Base-by-base conservation (phyloP, 345 rosid species). In the Eucalyptus rudis region DNA sequence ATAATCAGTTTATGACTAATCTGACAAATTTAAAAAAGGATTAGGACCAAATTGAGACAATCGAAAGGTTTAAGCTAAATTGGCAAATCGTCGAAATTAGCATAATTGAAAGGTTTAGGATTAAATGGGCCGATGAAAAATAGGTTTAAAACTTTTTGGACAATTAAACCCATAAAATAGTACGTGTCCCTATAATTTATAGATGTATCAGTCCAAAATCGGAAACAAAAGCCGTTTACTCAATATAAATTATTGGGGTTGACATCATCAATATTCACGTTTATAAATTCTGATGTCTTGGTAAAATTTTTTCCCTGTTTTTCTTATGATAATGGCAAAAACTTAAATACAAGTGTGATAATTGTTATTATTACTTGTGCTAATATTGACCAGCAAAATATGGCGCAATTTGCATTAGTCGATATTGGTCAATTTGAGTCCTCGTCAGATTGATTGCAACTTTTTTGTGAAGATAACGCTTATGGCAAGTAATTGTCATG, bases 21-120 rank as follows among this genome's bases (percentile, higher is more conserved):
- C 4, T 51, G 2, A 3, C 4, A 51, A 51, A 51, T 51, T 51
- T 51, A 6, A 16, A 51, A 51, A 51, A 17, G 8, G 0, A 7
- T 51, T 51, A 51, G 22, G 56, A 51, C 9, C 4, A 51, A 51
- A 51, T 17, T 51, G 56, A 51, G 4, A 51, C 22, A 51, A 51
- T 51, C 3, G 1, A 51, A 17, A 51, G 22, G 0, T 51, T 51
- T 51, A 17, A 17, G 0, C 9, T 51, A 17, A 51, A 51, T 51
- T 51, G 56, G 1, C 56, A 17, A 51, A 51, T 51, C 2, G 4
- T 51, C 0, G 22, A 51, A 51, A 51, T 51, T 51, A 51, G 8
- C 56, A 51, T 17, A 51, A 51, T 7, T 3, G 22, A 51, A 51
- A 51, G 4, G 56, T 0, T 17, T 51, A 51, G 8, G 56, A 51